Evolutionary conservation across 2,329 filamentous ascomycete species (phyloP), one percentile per base, ranked within the genome.

Genomic region (Claviceps capensis): DNA sequence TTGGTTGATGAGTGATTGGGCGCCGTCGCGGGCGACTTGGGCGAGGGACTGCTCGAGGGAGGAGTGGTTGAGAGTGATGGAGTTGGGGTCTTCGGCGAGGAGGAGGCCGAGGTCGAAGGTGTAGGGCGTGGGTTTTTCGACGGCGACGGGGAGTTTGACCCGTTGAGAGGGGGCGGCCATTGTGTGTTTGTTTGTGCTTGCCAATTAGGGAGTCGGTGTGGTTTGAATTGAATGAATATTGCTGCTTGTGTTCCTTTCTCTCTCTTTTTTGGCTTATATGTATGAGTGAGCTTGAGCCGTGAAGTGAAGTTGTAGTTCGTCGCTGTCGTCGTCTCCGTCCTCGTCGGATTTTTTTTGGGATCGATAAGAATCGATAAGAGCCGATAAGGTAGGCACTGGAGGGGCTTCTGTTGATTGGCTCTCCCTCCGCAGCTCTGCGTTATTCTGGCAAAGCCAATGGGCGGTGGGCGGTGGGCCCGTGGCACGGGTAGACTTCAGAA

Each of bases 1-100:
- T 70, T 97, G 90, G 76, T 95, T 95, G 68, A 98, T 82, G 54
- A 98, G 82, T 34, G 81, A 83, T 72, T 98, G 93, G 13, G 90
- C 88, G 68, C 88, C 89, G 69, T 95, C 88, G 62, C 90, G 87
- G 52, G 93, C 89, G 22, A 83, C 81, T 42, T 78, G 72, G 56
- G 83, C 76, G 55, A 97, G 82, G 53, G 79, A 78, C 30, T 75
- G 72, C 68, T 95, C 88, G 56, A 83, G 69, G 40, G 73, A 63
- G 34, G 67, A 57, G 50, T 68, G 69, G 60, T 78, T 70, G 56
- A 82, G 69, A 48, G 77, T 71, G 49, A 93, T 73, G 2, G 91
- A 88, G 70, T 96, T 97, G 41, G 89, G 80, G 70, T 97, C 93
- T 64, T 83, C 83, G 68, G 82, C 85, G 64, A 94, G 78, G 51